Conservation (phyloP, 345 rosid species). For the Brassica nigra region DNA sequence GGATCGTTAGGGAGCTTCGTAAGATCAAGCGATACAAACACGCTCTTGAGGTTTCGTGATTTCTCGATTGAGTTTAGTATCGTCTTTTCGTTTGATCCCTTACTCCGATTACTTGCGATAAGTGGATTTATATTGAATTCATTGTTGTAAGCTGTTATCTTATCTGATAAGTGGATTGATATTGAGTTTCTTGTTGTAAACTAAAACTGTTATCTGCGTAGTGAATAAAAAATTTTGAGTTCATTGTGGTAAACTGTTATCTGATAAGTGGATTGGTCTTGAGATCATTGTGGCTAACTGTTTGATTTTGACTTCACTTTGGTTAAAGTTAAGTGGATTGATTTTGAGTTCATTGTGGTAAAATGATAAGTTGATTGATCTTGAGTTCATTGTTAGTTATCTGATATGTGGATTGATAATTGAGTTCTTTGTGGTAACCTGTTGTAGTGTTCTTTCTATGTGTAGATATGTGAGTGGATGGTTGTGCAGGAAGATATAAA, state of each 20-base stretch:
- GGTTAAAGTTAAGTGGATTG: neutral
- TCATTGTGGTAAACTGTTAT: constrained; percentile 9
- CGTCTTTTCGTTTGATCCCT: neutral
- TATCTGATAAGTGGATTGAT: neutral
- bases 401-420: constrained; percentile 7
- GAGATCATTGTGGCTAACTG: too few species aligned
- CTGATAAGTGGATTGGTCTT: neutral
- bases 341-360: constrained; percentile 18
- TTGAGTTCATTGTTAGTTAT: neutral
- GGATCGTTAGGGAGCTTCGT: constrained; percentile 84
- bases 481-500: constrained; percentile 65
- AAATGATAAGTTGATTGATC: neutral
- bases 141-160: neutral
- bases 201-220: neutral
- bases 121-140: neutral
- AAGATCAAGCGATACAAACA: constrained; percentile 83
- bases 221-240: constrained; percentile 10
- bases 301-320: too few species aligned
- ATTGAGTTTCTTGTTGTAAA: constrained; percentile 8
- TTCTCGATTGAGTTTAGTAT: neutral
- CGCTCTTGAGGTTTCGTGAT: constrained; percentile 72
- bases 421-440: constrained; percentile 12
- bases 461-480: constrained; percentile 96
- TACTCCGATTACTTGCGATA: neutral
- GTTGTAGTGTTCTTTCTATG: neutral